phyloP scores from a whole-genome alignment of 1,284 basidiomycete genomes.

The Coriolopsis trogii region DNA sequence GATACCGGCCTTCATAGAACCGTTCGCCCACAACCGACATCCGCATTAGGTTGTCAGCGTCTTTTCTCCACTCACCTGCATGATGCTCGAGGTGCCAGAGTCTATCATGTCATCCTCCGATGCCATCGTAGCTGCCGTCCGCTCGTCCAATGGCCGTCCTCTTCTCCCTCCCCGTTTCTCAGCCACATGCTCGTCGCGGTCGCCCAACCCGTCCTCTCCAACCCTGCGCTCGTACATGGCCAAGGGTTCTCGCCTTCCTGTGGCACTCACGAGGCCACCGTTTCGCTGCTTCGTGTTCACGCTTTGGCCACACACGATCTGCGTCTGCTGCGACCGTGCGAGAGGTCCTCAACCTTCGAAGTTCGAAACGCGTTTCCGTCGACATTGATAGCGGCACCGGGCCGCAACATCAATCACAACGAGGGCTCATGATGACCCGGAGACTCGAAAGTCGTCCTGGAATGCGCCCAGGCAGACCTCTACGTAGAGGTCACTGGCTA shows the following conservation, averaged over 20 bases:
- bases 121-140: slow-evolving; percentile 20
- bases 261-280: slow-evolving; percentile 13
- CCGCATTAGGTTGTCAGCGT: slow-evolving; percentile 21
- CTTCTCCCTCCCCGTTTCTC: slow-evolving; percentile 13
- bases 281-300: slow-evolving; percentile 5
- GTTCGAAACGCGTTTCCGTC: no score
- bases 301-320: no score
- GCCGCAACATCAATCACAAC: no score
- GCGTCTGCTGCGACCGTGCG: no score
- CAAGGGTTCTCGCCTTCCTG: no score
- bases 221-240: slow-evolving; percentile 19
- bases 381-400: no score
- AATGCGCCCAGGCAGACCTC: no score
- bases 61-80: slow-evolving; percentile 13
- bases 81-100: slow-evolving; percentile 24
- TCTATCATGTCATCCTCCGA: slow-evolving; percentile 31
- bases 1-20: slow-evolving; percentile 16
- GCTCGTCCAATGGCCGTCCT: slow-evolving; percentile 19
- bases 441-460: no score
- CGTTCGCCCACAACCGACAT: slow-evolving; percentile 10
- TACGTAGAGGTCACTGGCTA: no score
- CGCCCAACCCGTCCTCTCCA: slow-evolving; percentile 16
- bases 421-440: no score
- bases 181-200: slow-evolving; percentile 24
- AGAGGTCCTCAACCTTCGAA: no score